Evolutionary conservation across 1,139 yeast genomes (phyloP), one percentile per base, ranked within the genome.

Genomic region (Arxiozyma heterogenica): DNA sequence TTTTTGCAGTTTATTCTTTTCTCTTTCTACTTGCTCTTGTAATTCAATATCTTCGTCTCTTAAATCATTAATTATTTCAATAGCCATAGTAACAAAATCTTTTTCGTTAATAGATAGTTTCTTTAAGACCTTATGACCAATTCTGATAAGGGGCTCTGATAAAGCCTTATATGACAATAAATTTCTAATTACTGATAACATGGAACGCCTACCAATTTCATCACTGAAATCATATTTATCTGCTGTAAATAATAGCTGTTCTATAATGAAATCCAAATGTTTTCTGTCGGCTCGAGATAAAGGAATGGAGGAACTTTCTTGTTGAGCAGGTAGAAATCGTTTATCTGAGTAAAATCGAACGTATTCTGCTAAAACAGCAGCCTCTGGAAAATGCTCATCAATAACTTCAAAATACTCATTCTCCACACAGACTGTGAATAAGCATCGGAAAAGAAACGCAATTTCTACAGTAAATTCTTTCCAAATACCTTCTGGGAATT

Each of bases 11-110:
- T 41, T 25, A 12, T 45, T 44, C 6, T 48, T 51, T 30, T 47
- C 41, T 17, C 50, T 57, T 49, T 63, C 63, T 43, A 58, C 60
- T 41, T 51, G 46, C 54, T 68, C 70, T 48, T 71, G 71, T 44
- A 59, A 59, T 51, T 73, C 78, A 53, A 77, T 73, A 49, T 78
- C 84, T 9, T 84, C 79, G 68, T 89, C 96, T 66, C 90, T 79
- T 48, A 90, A 76, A 74, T 91, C 97, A 43, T 90, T 83, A 44
- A 90, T 83, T 23, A 89, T 81, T 73, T 91, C 97, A n/a, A 86
- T 81, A 21, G 88, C 79, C 81, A 89, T 85, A 45, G 87, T 81
- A 23, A 88, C 81, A 66, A 90, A 90, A 71, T 91, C 96, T 55
- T 84, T 79, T 63, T 89, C 96, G 65, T 79, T 86, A 44, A 85